phyloP scores from a whole-genome alignment of 108 stramenopile species.

The Stephanodiscus minutulus region DNA sequence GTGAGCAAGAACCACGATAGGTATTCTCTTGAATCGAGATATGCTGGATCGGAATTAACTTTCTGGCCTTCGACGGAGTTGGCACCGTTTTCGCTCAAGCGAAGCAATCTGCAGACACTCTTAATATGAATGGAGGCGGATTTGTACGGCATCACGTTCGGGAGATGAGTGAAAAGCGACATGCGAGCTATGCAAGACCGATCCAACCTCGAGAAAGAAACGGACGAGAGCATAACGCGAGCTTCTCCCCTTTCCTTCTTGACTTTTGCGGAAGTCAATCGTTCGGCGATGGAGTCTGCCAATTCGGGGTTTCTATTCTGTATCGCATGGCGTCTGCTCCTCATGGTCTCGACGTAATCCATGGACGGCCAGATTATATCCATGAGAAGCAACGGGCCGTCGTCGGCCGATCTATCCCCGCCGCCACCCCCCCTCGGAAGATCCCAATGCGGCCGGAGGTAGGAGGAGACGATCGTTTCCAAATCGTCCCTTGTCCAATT shows the following conservation, averaged over 20 bases:
- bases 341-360: constrained; percentile 42
- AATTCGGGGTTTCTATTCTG: constrained; percentile 10
- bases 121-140: constrained; percentile 70
- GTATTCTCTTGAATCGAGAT: constrained; percentile 38
- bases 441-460: constrained; percentile 51
- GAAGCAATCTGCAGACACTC: constrained; percentile 64
- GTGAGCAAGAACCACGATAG: constrained; percentile 79
- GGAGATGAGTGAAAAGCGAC: constrained; percentile 53
- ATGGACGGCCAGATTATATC: constrained; percentile 83
- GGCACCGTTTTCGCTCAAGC: constrained; percentile 33
- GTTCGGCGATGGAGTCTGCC: constrained; percentile 7
- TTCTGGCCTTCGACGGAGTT: constrained; percentile 4
- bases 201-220: constrained; percentile 64
- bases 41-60: neutral
- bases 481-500: constrained; percentile 61
- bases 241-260: constrained; percentile 23
- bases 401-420: constrained; percentile 11
- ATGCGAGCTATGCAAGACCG: constrained; percentile 62
- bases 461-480: constrained; percentile 53
- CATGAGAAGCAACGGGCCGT: constrained; percentile 43
- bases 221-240: constrained; percentile 69
- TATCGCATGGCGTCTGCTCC: constrained; percentile 15
- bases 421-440: neutral
- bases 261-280: neutral
- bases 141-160: constrained; percentile 22